Evolutionary conservation across 2,329 filamentous ascomycete genomes (phyloP).

Genomic region (Alternaria brassicicola): DNA sequence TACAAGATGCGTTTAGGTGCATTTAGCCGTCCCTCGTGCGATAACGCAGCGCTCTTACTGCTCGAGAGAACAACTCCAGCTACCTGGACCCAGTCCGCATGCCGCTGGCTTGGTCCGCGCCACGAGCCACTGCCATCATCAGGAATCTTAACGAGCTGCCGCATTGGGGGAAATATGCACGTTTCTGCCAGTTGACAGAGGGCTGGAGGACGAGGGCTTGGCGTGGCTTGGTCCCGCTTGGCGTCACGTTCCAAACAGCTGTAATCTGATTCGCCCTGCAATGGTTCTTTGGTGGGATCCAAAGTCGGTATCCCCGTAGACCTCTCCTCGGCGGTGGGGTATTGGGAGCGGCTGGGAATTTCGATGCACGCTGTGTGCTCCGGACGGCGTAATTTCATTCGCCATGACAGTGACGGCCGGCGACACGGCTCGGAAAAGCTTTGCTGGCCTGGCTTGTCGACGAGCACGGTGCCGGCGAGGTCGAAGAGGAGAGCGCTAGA

Average conservation of each 20-base stretch:
- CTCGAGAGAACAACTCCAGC: conserved; percentile 29
- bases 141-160: conserved; percentile 31
- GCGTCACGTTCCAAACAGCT: conserved; percentile 29
- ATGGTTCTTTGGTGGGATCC: background rate
- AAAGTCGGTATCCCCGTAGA: conserved; percentile 6
- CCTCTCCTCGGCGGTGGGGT: conserved; percentile 21
- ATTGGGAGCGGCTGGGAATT: conserved; percentile 7
- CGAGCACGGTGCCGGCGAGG: conserved; percentile 6
- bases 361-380: conserved; percentile 18
- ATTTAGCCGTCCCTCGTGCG: conserved; percentile 36
- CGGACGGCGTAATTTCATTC: conserved; percentile 8
- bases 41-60: conserved; percentile 39
- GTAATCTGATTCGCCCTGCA: conserved; percentile 24
- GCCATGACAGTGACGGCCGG: conserved; percentile 1
- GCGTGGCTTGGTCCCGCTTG: conserved; percentile 17
- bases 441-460: background rate
- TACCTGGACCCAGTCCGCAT: conserved; percentile 24
- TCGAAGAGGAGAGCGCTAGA: background rate
- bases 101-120: conserved; percentile 27
- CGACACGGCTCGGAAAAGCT: conserved; percentile 2
- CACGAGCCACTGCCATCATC: conserved; percentile 29
- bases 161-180: conserved; percentile 25
- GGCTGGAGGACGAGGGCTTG: conserved; percentile 4
- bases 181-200: conserved; percentile 16
- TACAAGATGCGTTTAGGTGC: conserved; percentile 15